Conservation (phyloP, 768 basidiomycete genomes). For the Lanmaoa rubissima region DNA sequence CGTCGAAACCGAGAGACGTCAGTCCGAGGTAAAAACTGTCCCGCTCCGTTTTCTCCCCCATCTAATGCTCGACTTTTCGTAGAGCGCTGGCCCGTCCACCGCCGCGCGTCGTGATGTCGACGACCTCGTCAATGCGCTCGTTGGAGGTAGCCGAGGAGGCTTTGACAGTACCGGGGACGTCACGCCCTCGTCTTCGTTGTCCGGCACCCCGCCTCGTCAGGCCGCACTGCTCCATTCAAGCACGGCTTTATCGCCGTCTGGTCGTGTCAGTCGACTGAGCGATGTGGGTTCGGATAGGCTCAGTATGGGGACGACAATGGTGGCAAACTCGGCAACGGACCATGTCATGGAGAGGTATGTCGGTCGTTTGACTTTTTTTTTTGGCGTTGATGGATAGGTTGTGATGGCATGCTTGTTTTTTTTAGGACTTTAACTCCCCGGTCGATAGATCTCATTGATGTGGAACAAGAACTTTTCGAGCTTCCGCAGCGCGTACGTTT, state of each 20-base stretch:
- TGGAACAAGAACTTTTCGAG: conserved; percentile 89
- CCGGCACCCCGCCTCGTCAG: conserved; percentile 62
- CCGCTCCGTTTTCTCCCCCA: neutral
- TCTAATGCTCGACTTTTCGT: neutral
- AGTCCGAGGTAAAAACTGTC: conserved; percentile 24
- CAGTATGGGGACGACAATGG: conserved; percentile 45
- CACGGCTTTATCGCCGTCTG: conserved; percentile 45
- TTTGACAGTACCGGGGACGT: conserved; percentile 57
- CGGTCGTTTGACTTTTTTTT: neutral
- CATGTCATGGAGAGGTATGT: conserved; percentile 68
- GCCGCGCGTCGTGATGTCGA: conserved; percentile 59
- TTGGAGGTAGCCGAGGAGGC: conserved; percentile 46
- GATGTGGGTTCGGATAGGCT: conserved; percentile 53
- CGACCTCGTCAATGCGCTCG: conserved; percentile 60
- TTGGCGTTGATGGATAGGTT: neutral
- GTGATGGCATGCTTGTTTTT: neutral
- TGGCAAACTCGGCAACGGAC: conserved; percentile 58
- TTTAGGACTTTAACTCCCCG: conserved; percentile 61
- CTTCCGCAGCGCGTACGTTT: conserved; percentile 74
- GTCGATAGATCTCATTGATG: conserved; percentile 76
- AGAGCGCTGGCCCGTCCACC: conserved; percentile 43
- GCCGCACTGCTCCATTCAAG: conserved; percentile 36
- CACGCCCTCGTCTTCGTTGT: conserved; percentile 70
- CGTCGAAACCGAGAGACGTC: conserved; percentile 43
- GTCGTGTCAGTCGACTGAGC: conserved; percentile 68